Percentiles rank a stretch among this genome's conserved stretches.
phyloP scores from a whole-genome alignment of 2,329 filamentous ascomycete genomes.

The Paecilomyces variotii region DNA sequence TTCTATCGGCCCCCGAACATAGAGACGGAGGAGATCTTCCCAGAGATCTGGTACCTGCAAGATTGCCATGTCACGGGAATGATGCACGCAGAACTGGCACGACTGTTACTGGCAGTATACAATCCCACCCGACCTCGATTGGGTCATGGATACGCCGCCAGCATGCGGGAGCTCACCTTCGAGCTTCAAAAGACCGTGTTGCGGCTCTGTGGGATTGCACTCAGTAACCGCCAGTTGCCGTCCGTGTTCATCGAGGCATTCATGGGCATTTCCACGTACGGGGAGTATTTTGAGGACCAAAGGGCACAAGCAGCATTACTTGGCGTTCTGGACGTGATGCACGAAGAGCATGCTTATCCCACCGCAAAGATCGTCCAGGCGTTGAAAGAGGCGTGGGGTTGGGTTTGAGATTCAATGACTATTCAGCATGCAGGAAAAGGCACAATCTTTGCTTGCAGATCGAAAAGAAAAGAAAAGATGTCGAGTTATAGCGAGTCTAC shows the following conservation, averaged over 20 bases:
- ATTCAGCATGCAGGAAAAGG: not conserved
- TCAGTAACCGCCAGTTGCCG: constrained; percentile 47
- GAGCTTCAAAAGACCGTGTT: constrained; percentile 39
- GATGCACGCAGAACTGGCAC: constrained; percentile 52
- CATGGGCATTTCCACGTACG: constrained; percentile 49
- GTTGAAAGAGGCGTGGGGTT: constrained; percentile 43
- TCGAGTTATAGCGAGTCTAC: not conserved
- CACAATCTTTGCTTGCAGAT: not conserved
- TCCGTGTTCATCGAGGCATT: constrained; percentile 43
- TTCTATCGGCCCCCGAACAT: constrained; percentile 37
- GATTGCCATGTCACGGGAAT: constrained; percentile 53
- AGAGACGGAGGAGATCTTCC: constrained; percentile 40
- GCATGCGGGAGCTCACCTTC: constrained; percentile 9
- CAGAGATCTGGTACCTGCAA: constrained; percentile 50
- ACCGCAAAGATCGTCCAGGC: constrained; percentile 42
- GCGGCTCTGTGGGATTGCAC: constrained; percentile 50
- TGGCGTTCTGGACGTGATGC: constrained; percentile 33
- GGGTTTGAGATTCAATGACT: not conserved
- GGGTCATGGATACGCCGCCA: constrained; percentile 24
- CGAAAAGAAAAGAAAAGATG: too few relatives aligned
- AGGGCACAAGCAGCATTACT: constrained; percentile 43
- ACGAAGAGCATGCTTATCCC: constrained; percentile 46
- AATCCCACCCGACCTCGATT: constrained; percentile 47
- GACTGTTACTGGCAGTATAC: constrained; percentile 50
- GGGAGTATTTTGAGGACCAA: constrained; percentile 42